Base-by-base conservation (phyloP, 1,139 yeast species). In the Nakaseomyces nivariensis region DNA sequence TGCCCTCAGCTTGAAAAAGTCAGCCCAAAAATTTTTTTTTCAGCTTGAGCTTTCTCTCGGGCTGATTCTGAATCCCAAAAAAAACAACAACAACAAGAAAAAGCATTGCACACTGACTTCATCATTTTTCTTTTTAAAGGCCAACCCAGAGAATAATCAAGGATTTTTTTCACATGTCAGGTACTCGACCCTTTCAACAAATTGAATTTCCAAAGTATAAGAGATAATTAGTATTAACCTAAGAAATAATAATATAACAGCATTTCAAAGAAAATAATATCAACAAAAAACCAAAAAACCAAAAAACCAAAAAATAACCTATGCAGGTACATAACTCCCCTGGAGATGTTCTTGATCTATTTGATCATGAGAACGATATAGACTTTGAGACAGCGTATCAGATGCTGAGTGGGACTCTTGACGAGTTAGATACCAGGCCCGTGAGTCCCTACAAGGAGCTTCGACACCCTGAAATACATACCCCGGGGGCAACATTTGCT, bases 341-440 rank as follows among this genome's bases (percentile, higher is more conserved):
- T 27, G 34, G 43, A 25, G 26, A 52, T 33, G 38, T 51, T 24
- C 47, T 54, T 24, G 58, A 60, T 43, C 51, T 59, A 24, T 56
- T 61, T 25, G 66, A 63, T 45, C 52, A 60, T 31, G 67, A 62
- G 49, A 54, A 59, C 25, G 67, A 62, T 25, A 55, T 64, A 25
- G 68, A 65, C 51, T 65, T 65, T 46, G 68, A 65, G 48, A 65
- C 68, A 3, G 68, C 68, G 5, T 65, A 64, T 48, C 59, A 60
- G 46, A 56, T 64, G 58, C 52, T 63, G 36, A 55, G 59, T 11
- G 44, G 44, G 8, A 41, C 34, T 5, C 25, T 41, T 6, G 44
- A 41, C 4, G 44, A 41, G 25, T 13, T 29, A 17, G 44, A 41
- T 25, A 38, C 24, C 13, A 38, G 42, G n/a, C 44, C 44, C 4